Conservation (phyloP, 768 basidiomycete genomes). For the Mycena latifolia region DNA sequence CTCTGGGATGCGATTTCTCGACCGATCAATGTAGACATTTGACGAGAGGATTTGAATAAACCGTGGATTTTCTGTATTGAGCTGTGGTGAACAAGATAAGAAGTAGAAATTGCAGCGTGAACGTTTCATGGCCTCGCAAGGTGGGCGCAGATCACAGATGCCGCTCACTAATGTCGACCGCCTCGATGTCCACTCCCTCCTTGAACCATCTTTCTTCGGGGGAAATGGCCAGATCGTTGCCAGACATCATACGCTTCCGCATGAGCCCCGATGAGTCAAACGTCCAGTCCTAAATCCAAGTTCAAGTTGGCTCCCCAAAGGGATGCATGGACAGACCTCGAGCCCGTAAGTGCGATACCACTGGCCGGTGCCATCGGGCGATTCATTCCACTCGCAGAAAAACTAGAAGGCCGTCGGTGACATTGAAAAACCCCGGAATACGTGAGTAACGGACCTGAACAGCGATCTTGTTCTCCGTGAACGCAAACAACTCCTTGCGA, state of each 20-base stretch:
- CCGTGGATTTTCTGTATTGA: no score
- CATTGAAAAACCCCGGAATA: background rate
- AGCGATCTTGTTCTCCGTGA: conserved; percentile 65
- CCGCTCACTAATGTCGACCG: conserved; percentile 49
- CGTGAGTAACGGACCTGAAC: conserved; percentile 51
- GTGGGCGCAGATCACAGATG: no score
- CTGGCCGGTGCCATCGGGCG: conserved; percentile 47
- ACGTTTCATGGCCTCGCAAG: no score
- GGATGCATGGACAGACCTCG: conserved; percentile 44
- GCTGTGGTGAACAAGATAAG: no score
- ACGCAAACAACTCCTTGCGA: conserved; percentile 68
- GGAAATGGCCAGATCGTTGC: conserved; percentile 58
- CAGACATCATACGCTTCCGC: conserved; percentile 67
- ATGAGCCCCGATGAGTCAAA: conserved; percentile 64
- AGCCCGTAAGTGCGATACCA: conserved; percentile 64
- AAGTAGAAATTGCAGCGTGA: no score
- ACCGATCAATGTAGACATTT: no score
- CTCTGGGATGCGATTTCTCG: no score
- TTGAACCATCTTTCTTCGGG: conserved; percentile 66
- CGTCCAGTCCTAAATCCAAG: conserved; percentile 61
- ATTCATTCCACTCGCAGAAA: conserved; percentile 62
- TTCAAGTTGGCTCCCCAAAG: background rate
- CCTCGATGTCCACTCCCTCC: conserved; percentile 54
- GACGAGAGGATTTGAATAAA: no score
- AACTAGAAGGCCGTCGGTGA: conserved; percentile 40